Conservation (phyloP, 495 filamentous ascomycete genomes). For the Xylaria nigripes region DNA sequence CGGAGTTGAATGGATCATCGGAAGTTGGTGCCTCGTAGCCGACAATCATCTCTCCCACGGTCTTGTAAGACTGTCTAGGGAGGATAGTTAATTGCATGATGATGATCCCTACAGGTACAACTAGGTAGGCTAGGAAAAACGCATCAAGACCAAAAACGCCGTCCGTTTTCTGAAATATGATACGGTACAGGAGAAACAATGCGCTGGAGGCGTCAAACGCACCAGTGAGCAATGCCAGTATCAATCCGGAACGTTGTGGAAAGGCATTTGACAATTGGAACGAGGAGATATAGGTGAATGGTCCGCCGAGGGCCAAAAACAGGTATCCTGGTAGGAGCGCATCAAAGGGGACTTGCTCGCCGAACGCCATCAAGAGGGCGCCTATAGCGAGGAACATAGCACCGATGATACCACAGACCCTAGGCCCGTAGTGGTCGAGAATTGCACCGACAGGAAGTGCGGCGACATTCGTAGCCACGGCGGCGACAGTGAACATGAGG, state of each 20-base stretch:
- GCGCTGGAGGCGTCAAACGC: conserved; percentile 86
- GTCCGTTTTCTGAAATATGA: conserved; percentile 57
- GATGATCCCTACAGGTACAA: conserved; percentile 64
- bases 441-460: conserved; percentile 81
- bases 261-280: conserved; percentile 95
- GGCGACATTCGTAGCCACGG: conserved; percentile 70
- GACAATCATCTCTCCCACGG: conserved; percentile 70
- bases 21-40: conserved; percentile 46
- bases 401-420: conserved; percentile 66
- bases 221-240: conserved; percentile 76
- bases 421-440: conserved; percentile 74
- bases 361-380: conserved; percentile 61
- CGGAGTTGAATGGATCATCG: conserved; percentile 14
- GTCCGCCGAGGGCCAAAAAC: conserved; percentile 74
- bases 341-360: conserved; percentile 55
- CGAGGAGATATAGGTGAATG: conserved; percentile 82
- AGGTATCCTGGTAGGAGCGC: conserved; percentile 73
- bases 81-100: conserved; percentile 65
- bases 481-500: conserved; percentile 90
- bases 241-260: conserved; percentile 73
- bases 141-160: conserved; percentile 54
- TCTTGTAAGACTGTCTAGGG: conserved; percentile 79
- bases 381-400: conserved; percentile 62
- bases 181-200: conserved; percentile 77
- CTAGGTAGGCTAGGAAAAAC: conserved; percentile 72